Evolutionary conservation across 2,329 filamentous ascomycete species (phyloP).

Genomic region (Alternaria brassicae): DNA sequence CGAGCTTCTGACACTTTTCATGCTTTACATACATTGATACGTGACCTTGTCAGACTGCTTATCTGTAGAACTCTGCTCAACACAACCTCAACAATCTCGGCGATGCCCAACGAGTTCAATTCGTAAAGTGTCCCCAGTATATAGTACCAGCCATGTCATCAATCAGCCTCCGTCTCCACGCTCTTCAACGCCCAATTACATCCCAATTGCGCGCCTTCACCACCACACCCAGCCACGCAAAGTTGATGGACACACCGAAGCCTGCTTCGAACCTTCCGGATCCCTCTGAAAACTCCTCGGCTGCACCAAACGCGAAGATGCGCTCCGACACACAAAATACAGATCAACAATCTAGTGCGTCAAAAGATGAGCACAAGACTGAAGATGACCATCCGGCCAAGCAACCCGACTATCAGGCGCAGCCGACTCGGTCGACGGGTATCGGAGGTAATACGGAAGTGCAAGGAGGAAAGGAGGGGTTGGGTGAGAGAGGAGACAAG

Average conservation of each 20-base stretch:
- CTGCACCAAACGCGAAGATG: slow-evolving; percentile 29
- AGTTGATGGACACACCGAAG: slow-evolving; percentile 27
- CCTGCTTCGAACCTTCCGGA: slow-evolving; percentile 32
- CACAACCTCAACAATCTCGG: not conserved
- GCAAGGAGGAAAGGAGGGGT: slow-evolving; percentile 45
- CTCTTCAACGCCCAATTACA: not conserved
- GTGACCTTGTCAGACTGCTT: not conserved
- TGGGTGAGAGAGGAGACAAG: slow-evolving; percentile 26
- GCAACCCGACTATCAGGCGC: slow-evolving; percentile 46
- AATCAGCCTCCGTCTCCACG: slow-evolving; percentile 10
- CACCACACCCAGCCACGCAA: slow-evolving; percentile 13
- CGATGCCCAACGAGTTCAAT: not conserved
- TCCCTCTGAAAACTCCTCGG: slow-evolving; percentile 27
- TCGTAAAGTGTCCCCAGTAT: not conserved
- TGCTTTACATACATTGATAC: not conserved
- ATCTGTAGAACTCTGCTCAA: not conserved
- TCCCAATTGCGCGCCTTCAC: slow-evolving; percentile 9
- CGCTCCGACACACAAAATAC: slow-evolving; percentile 37
- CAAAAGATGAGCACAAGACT: slow-evolving; percentile 32
- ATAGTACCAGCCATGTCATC: not conserved
- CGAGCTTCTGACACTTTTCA: not conserved
- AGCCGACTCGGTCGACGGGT: slow-evolving; percentile 43
- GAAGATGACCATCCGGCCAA: slow-evolving; percentile 50
- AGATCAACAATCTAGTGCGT: slow-evolving; percentile 43
- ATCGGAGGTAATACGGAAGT: slow-evolving; percentile 40